phyloP scores from a whole-genome alignment of 179 eudicot genomes.

The Nepenthes alata region DNA sequence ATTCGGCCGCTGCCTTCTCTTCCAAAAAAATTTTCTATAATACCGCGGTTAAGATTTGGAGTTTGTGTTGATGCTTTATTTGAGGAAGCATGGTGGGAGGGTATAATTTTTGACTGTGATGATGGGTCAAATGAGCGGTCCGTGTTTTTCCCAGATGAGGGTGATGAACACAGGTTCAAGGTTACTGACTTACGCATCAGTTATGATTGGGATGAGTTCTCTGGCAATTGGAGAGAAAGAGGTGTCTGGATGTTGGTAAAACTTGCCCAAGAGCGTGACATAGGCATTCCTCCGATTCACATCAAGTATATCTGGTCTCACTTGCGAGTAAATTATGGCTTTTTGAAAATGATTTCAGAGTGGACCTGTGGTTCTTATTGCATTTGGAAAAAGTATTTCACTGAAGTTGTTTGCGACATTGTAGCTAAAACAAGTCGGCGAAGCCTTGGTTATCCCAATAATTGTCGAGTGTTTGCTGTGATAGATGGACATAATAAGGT shows the following conservation, averaged over 20 bases:
- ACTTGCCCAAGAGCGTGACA: conserved; percentile 19
- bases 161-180: conserved; percentile 23
- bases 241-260: conserved; percentile 35
- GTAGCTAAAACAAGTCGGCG: conserved; percentile 11
- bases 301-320: conserved; percentile 28
- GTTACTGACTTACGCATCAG: conserved; percentile 25
- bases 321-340: conserved; percentile 35
- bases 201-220: conserved; percentile 45
- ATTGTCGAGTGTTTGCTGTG: conserved; percentile 4
- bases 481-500: conserved; percentile 11
- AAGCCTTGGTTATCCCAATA: conserved; percentile 6
- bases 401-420: conserved; percentile 22
- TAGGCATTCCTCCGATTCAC: conserved; percentile 13
- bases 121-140: conserved; percentile 24
- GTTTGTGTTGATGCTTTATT: conserved; percentile 34
- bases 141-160: conserved; percentile 45
- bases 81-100: conserved; percentile 56
- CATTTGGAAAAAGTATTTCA: conserved; percentile 35
- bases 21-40: conserved; percentile 6
- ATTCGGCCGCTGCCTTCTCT: conserved; percentile 30
- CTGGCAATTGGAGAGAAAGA: conserved; percentile 37
- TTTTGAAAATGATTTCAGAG: conserved; percentile 34
- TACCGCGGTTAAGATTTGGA: conserved; percentile 21
- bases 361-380: conserved; percentile 40
- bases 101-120: conserved; percentile 33